Evolutionary conservation across 495 filamentous ascomycete species (phyloP), one percentile per base, ranked within the genome.

Genomic region (Tricharina praecox): DNA sequence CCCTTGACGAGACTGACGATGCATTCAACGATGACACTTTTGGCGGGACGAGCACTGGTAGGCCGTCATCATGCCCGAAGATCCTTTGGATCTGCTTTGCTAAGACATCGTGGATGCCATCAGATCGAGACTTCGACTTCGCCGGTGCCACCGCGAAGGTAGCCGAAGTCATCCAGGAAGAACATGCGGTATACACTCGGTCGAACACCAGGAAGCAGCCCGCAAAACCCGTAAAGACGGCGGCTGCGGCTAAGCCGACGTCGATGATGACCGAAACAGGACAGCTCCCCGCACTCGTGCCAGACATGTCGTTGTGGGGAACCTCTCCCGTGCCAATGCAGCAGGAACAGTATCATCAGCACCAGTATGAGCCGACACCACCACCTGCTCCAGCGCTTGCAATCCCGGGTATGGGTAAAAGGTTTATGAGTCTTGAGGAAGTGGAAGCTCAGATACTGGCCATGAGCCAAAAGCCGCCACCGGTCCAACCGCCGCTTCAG

Each of bases 21-120:
- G 85, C 72, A 34, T 85, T 95, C 70, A 99, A 99, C 64, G 85
- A 95, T 56, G 92, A 93, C 62, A 99, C 90, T n/a, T 99, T 99
- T 56, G 90, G 90, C 48, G 68, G 62, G 44, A 70, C 59, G 10
- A 62, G 59, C 25, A 62, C 54, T 20, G 65, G 58, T 37, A 58
- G 60, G 28, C 62, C 38, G 39, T 49, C 36, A 26, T 5, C 28
- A 13, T 5, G 28, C 5, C 28, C 28, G 13, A 5, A 25, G 26
- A 7, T 37, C n/a, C 11, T 23, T n/a, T 30, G 16, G 24, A 18
- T n/a, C 15, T n/a, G 42, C 36, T 52, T 23, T 52, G 25, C 23
- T 40, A 9, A 11, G 25, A 26, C 33, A 41, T 33, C n/a, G n/a
- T n/a, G n/a, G n/a, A 36, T 40, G 21, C 45, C 21, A 45, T 38